Evolutionary conservation across 1,284 basidiomycete species (phyloP).

Genomic region (Malassezia yamatoensis): DNA sequence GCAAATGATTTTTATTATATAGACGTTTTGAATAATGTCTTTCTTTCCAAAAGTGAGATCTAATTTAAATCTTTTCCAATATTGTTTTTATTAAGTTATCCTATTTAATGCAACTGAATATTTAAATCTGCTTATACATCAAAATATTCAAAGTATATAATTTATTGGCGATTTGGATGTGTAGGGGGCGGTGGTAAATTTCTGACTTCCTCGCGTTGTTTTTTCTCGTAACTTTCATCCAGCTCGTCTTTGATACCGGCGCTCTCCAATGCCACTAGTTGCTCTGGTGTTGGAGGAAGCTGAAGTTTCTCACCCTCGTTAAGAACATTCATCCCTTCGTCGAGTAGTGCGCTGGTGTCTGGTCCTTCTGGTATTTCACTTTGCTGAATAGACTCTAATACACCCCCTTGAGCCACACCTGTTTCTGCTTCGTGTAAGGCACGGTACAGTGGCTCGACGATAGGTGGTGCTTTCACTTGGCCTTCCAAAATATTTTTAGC

Average conservation of each 20-base stretch:
- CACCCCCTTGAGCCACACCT: conserved; percentile 51
- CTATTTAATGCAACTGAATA: background rate
- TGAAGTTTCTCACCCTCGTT: conserved; percentile 39
- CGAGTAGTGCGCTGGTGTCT: background rate
- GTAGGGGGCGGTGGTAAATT: conserved; percentile 28
- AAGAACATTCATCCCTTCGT: conserved; percentile 12
- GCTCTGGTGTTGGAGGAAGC: conserved; percentile 41
- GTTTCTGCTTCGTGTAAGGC: conserved; percentile 53
- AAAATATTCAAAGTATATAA: background rate
- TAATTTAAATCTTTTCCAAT: background rate
- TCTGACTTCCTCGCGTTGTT: conserved; percentile 25
- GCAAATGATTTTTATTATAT: no score
- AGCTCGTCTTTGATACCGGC: conserved; percentile 43
- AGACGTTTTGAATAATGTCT: no score
- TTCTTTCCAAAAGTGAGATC: no score
- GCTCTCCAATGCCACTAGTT: conserved; percentile 40
- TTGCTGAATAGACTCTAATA: conserved; percentile 26
- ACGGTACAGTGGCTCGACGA: conserved; percentile 49
- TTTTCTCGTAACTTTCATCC: conserved; percentile 28
- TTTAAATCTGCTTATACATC: background rate
- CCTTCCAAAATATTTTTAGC: conserved; percentile 37
- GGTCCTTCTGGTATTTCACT: conserved; percentile 16
- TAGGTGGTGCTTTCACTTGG: conserved; percentile 48
- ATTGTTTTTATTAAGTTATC: background rate
- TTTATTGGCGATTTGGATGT: conserved; percentile 15